phyloP scores from a whole-genome alignment of 306 rosid species.

The Trifolium fragiferum region DNA sequence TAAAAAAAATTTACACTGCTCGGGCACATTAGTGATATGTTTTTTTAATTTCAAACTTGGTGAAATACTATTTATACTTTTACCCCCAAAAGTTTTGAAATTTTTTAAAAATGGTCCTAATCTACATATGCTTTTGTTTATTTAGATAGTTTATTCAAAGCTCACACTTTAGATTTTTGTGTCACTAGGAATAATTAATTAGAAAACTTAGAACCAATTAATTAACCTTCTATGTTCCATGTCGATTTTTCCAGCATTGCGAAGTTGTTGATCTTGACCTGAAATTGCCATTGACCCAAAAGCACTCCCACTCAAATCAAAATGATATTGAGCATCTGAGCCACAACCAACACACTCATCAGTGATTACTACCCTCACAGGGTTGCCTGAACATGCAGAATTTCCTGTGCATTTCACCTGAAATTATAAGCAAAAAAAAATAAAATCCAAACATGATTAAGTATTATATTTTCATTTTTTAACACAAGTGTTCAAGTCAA shows the following conservation, averaged over 20 bases:
- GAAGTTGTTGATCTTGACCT: slow-evolving; percentile 53
- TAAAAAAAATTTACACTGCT: too few species aligned
- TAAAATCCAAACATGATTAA: background rate
- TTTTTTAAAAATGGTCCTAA: too few species aligned
- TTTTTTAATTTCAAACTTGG: too few species aligned
- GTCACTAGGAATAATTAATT: too few species aligned
- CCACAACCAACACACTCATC: slow-evolving; percentile 77
- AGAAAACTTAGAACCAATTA: background rate
- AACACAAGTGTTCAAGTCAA: too few species aligned
- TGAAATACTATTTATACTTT: too few species aligned
- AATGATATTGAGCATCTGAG: slow-evolving; percentile 57
- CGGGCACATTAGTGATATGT: too few species aligned
- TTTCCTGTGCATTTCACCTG: slow-evolving; percentile 72
- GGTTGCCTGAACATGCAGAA: slow-evolving; percentile 62
- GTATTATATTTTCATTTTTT: too few species aligned
- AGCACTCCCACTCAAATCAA: slow-evolving; percentile 84
- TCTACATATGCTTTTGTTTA: too few species aligned
- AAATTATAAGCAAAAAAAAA: background rate
- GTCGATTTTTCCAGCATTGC: slow-evolving; percentile 58
- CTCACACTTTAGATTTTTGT: too few species aligned
- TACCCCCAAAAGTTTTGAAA: too few species aligned
- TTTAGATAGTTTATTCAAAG: too few species aligned
- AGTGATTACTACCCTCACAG: slow-evolving; percentile 66
- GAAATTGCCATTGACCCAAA: slow-evolving; percentile 85
- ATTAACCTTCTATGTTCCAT: slow-evolving; percentile 69